phyloP scores from a whole-genome alignment of 805 yeast species.

The Debaryomyces tyrocola region DNA sequence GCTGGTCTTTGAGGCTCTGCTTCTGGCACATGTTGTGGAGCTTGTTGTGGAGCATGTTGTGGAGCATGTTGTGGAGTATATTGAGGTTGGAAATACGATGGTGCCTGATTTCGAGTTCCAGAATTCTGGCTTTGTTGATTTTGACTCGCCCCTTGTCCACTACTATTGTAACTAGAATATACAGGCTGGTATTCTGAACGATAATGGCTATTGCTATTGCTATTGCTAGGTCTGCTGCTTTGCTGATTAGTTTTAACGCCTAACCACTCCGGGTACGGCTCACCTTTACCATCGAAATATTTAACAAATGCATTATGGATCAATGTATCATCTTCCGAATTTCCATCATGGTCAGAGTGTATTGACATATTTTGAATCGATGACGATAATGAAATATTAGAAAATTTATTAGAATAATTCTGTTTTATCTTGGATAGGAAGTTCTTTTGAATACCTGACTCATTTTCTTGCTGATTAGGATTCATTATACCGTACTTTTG shows the following conservation, averaged over 20 bases:
- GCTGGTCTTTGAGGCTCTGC: slow-evolving; percentile 5
- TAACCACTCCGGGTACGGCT: slow-evolving; percentile 46
- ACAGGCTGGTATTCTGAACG: slow-evolving; percentile 25
- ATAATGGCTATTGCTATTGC: slow-evolving; percentile 8
- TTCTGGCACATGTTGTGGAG: slow-evolving; percentile 2
- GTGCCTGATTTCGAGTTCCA: neutral
- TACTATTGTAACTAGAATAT: slow-evolving; percentile 17
- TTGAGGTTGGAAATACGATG: neutral
- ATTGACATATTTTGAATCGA: slow-evolving; percentile 13
- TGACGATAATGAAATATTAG: slow-evolving; percentile 32
- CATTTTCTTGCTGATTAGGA: neutral
- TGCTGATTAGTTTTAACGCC: slow-evolving; percentile 25
- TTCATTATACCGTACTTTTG: neutral
- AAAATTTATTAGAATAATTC: slow-evolving; percentile 37
- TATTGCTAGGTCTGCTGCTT: neutral
- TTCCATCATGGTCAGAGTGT: slow-evolving; percentile 39
- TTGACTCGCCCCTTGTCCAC: slow-evolving; percentile 4
- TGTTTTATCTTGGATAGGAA: slow-evolving; percentile 37
- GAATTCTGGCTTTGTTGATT: slow-evolving; percentile 1
- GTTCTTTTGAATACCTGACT: neutral
- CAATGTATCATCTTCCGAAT: slow-evolving; percentile 36
- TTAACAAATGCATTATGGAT: slow-evolving; percentile 45
- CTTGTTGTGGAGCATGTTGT: neutral
- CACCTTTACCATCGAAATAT: slow-evolving; percentile 29
- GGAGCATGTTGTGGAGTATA: neutral